phyloP scores from a whole-genome alignment of 306 rosid genomes.

The Ochetophila trinervis region DNA sequence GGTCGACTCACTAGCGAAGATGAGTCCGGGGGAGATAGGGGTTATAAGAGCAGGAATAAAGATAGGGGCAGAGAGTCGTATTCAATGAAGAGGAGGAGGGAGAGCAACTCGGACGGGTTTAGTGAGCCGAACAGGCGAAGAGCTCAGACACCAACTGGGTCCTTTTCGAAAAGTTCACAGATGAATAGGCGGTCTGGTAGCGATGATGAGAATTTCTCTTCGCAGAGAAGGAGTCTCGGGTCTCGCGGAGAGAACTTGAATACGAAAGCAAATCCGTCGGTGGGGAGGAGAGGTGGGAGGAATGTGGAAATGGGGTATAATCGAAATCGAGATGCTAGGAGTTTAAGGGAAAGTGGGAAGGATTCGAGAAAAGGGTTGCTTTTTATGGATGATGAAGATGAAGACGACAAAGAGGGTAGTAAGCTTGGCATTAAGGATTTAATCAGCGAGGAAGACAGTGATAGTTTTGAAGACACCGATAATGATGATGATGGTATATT shows the following conservation, averaged over 20 bases:
- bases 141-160: slow-evolving; percentile 11
- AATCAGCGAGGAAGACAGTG: slow-evolving; percentile 55
- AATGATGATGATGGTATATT: slow-evolving; percentile 33
- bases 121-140: slow-evolving; percentile 27
- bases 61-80: slow-evolving; percentile 17
- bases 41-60: background rate
- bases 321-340: slow-evolving; percentile 14
- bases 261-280: slow-evolving; percentile 18
- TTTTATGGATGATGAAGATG: slow-evolving; percentile 30
- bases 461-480: slow-evolving; percentile 27
- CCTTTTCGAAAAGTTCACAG: slow-evolving; percentile 21
- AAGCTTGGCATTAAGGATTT: slow-evolving; percentile 36
- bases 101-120: slow-evolving; percentile 27
- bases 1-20: slow-evolving; percentile 29
- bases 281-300: slow-evolving; percentile 50
- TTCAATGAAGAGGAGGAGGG: slow-evolving; percentile 37
- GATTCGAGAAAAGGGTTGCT: slow-evolving; percentile 20
- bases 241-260: slow-evolving; percentile 3
- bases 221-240: slow-evolving; percentile 19
- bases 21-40: slow-evolving; percentile 33
- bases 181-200: slow-evolving; percentile 15
- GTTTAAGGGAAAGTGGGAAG: slow-evolving; percentile 31
- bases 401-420: slow-evolving; percentile 30
- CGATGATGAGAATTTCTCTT: slow-evolving; percentile 4
- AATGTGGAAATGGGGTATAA: slow-evolving; percentile 16